Evolutionary conservation across 2,329 filamentous ascomycete genomes (phyloP).

Genomic region (Ophiostoma sp.): DNA sequence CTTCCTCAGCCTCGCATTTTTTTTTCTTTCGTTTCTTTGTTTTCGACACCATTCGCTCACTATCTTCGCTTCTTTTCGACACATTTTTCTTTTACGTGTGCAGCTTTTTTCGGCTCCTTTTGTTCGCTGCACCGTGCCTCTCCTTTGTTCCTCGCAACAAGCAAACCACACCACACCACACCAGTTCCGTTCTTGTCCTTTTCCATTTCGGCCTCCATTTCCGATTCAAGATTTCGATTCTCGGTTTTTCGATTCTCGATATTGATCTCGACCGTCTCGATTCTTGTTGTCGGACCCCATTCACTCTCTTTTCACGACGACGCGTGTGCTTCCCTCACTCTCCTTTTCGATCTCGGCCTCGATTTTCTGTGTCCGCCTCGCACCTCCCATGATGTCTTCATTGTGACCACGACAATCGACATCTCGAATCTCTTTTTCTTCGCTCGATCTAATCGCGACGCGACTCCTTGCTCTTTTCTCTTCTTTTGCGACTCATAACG

Average conservation of each 20-base stretch:
- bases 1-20: not conserved
- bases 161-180: not conserved
- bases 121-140: constrained; percentile 24
- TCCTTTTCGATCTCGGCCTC: not conserved
- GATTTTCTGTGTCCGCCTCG: not conserved
- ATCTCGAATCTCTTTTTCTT: not conserved
- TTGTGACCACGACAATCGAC: not conserved
- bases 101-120: constrained; percentile 2
- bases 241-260: not conserved
- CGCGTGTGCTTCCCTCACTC: not conserved
- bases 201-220: not conserved
- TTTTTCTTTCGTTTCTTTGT: constrained; percentile 2
- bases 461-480: not conserved
- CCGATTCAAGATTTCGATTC: not conserved
- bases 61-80: constrained; percentile 10
- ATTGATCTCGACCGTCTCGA: not conserved
- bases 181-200: not conserved
- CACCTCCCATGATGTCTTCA: constrained; percentile 16
- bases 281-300: not conserved
- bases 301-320: constrained; percentile 1
- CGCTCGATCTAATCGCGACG: not conserved
- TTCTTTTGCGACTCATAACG: not conserved
- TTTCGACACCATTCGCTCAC: constrained; percentile 1
- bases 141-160: constrained; percentile 21
- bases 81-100: constrained; percentile 21